These are phyloP conservation scores for Coniella vitis DNA, from an alignment of 2,329 filamentous ascomycete genomes.

Conservation along the genomic window DNA sequence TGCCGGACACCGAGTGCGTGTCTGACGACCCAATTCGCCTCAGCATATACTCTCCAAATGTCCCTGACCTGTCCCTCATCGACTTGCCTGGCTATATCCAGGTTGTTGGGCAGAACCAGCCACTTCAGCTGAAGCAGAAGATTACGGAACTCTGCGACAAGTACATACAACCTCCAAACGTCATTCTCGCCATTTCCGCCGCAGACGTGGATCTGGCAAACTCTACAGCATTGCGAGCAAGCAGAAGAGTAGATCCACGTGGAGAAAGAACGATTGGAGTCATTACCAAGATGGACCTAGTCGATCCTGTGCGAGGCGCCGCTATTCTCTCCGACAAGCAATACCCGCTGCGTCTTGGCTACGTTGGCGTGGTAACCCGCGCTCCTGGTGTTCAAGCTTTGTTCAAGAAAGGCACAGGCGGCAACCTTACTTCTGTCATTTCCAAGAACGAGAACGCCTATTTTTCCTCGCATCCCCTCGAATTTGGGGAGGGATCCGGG, in stretches of 20 bases:
- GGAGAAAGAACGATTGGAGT: conserved; percentile 96
- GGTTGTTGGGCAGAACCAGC: conserved; percentile 85
- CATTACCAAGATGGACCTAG: conserved; percentile 98
- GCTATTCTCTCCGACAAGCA: conserved; percentile 80
- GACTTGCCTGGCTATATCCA: conserved; percentile 98
- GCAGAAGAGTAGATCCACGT: conserved; percentile 83
- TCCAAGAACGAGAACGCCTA: conserved; percentile 81
- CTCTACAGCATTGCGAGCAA: conserved; percentile 84
- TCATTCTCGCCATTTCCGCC: conserved; percentile 94
- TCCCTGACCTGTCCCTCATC: conserved; percentile 91
- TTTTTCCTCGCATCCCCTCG: conserved; percentile 74
- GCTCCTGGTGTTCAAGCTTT: conserved; percentile 64
- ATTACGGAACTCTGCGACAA: conserved; percentile 96
- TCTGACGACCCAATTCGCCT: conserved; percentile 96
- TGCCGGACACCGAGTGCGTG: conserved; percentile 85
- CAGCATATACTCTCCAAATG: conserved; percentile 89
- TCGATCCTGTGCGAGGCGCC: conserved; percentile 73
- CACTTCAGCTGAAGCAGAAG: conserved; percentile 85
- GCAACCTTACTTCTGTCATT: conserved; percentile 75
- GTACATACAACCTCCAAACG: conserved; percentile 93
- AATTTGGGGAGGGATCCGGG: conserved; percentile 69
- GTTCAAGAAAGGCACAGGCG: conserved; percentile 69
- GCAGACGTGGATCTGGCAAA: conserved; percentile 97
- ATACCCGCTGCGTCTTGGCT: conserved; percentile 90
- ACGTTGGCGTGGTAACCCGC: conserved; percentile 89